Evolutionary conservation across 2,329 filamentous ascomycete genomes (phyloP), one percentile per base, ranked within the genome.

Genomic region (Fusarium keratoplasticum): DNA sequence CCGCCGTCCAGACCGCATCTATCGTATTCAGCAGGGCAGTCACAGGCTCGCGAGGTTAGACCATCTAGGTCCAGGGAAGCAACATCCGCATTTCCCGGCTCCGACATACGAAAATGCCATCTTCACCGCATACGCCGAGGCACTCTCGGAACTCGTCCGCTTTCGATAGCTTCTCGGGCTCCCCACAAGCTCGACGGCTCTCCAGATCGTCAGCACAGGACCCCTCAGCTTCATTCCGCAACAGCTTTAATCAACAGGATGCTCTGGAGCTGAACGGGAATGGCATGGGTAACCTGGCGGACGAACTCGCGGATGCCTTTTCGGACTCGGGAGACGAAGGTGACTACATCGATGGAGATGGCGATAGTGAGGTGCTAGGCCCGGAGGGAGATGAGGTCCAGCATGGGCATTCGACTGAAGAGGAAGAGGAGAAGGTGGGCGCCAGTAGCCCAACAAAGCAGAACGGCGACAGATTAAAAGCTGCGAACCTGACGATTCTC

Each of bases 261-360:
- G 79, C 78, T 38, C 79, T 85, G n/a, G 86, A 87, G 63, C 80
- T 89, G 61, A 82, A 82, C 66, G 84, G 84, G 59, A 90, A 90
- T 70, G 92, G 92, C 10, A 85, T 95, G 71, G 94, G 94, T 35
- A 95, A 95, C 76, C 82, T 96, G 58, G 94, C 94, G 2, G 94
- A 96, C 82, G 94, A 96, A 82, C 85, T 96, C 57, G 94, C 92
- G 2, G 93, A 93, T 78, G 91, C 92, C 5, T 90, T 93, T 81
- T 90, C 89, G 50, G 91, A 90, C 36, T 92, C 90, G 10, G 90
- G 89, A 66, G 91, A 90, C 44, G 90, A 91, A 42, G 88, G 87
- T 22, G 87, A 87, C 50, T 85, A 87, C 22, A 81, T 77, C 67
- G 84, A 86, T 36, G 84, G 85, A 14, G 86, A 86, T 16, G 78